These are phyloP conservation scores for Trypanosoma avium DNA, from an alignment of 208 protist species.

Conservation along the genomic window DNA sequence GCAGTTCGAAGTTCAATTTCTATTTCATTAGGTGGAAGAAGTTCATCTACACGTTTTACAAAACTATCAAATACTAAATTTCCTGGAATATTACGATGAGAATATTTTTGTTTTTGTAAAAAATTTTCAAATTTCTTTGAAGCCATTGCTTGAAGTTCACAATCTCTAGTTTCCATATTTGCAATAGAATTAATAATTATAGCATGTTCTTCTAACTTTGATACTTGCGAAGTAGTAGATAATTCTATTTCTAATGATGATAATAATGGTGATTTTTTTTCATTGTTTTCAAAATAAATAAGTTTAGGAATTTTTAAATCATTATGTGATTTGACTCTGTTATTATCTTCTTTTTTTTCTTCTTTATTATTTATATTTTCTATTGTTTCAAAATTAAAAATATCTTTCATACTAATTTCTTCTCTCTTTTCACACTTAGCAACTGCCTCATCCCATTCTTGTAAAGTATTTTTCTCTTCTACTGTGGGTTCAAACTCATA, in stretches of 20 bases:
- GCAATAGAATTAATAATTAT: constrained; percentile 39
- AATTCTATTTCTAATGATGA: too few relatives aligned
- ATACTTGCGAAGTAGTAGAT: too few relatives aligned
- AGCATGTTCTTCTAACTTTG: constrained; percentile 7
- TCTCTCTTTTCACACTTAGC: constrained; percentile 13
- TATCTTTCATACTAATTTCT: too few relatives aligned
- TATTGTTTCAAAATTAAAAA: not conserved
- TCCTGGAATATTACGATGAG: constrained; percentile 17
- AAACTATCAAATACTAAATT: constrained; percentile 52
- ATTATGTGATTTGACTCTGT: too few relatives aligned
- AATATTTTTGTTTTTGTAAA: constrained; percentile 1
- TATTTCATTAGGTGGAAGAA: constrained; percentile 28
- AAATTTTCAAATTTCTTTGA: constrained; percentile 7
- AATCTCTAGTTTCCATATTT: constrained; percentile 36
- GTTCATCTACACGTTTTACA: constrained; percentile 40
- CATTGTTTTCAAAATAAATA: too few relatives aligned
- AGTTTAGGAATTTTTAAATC: too few relatives aligned
- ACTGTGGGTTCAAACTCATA: constrained; percentile 56
- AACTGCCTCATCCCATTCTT: constrained; percentile 37
- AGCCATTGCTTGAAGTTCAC: constrained; percentile 22
- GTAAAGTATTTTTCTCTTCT: constrained; percentile 27
- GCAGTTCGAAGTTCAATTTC: constrained; percentile 26
- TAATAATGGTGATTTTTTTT: too few relatives aligned
- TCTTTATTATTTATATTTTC: not conserved
- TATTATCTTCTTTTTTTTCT: not conserved